These are phyloP conservation scores for Tylopilus plumbeoviolaceoides DNA, from an alignment of 768 basidiomycete species.

Conservation along the genomic window DNA sequence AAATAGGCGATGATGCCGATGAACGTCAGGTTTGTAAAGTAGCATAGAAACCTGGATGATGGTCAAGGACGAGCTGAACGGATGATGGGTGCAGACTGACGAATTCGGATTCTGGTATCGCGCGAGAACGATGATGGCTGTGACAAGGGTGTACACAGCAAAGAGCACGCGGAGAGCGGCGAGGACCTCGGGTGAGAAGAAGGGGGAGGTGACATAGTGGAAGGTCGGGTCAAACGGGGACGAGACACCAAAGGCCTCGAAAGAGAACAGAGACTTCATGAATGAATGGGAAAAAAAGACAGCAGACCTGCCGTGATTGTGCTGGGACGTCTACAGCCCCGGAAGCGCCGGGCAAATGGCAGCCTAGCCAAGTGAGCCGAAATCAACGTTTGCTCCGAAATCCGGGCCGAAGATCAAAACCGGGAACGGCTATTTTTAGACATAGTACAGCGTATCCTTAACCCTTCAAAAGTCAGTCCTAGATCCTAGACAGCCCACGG, in stretches of 20 bases:
- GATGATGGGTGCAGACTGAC: conserved; percentile 22
- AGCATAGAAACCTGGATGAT: conserved; percentile 50
- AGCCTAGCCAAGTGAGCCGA: too few species aligned
- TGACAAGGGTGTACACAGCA: conserved; percentile 46
- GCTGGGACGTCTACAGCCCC: conserved; percentile 1
- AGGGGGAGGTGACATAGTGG: conserved; percentile 38
- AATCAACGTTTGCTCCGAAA: too few species aligned
- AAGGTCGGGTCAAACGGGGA: conserved; percentile 39
- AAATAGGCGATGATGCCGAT: conserved; percentile 62
- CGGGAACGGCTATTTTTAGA: too few species aligned
- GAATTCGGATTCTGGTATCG: conserved; percentile 24
- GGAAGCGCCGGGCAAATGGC: too few species aligned
- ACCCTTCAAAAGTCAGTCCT: background rate
- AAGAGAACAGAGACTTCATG: conserved; percentile 7
- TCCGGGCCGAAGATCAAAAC: too few species aligned
- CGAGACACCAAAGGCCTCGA: conserved; percentile 31
- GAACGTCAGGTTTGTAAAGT: conserved; percentile 62
- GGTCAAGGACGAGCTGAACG: background rate
- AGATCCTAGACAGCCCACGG: conserved; percentile 24
- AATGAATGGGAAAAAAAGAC: background rate
- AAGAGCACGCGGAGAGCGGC: conserved; percentile 44
- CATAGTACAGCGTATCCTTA: too few species aligned
- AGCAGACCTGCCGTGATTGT: too few species aligned
- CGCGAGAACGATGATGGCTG: conserved; percentile 34
- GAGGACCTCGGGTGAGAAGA: conserved; percentile 42